phyloP scores from a whole-genome alignment of 306 rosid species.

The Herpetospermum pedunculosum region DNA sequence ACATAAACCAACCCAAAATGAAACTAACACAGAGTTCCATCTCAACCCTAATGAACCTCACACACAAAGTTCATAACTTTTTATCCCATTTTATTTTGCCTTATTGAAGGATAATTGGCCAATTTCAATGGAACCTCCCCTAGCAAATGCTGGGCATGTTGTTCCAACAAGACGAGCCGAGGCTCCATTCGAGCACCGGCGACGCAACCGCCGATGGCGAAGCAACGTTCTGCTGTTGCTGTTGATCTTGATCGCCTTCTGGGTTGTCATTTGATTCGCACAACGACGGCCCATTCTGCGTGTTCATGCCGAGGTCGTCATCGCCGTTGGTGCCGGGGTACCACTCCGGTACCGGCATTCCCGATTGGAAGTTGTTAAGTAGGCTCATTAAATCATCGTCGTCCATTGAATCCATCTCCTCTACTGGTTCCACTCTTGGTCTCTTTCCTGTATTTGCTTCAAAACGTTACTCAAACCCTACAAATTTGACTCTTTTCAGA shows the following conservation, averaged over 20 bases:
- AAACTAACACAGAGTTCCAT: background rate
- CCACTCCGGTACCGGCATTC: slow-evolving; percentile 48
- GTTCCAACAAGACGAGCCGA: slow-evolving; percentile 29
- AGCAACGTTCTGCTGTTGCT: slow-evolving; percentile 5
- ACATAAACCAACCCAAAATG: background rate
- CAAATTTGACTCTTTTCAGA: background rate
- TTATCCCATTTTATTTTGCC: background rate
- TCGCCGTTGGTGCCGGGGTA: slow-evolving; percentile 7
- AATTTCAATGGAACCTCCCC: background rate
- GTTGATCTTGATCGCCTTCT: slow-evolving; percentile 17
- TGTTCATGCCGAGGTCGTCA: background rate
- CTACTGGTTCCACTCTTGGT: slow-evolving; percentile 28
- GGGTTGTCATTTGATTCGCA: background rate
- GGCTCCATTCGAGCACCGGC: slow-evolving; percentile 19
- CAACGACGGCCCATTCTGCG: slow-evolving; percentile 7
- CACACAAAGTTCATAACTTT: background rate
- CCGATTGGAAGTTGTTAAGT: slow-evolving; percentile 35
- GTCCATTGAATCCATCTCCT: slow-evolving; percentile 37
- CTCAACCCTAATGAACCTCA: background rate
- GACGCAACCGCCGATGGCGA: background rate
- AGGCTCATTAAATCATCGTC: slow-evolving; percentile 71
- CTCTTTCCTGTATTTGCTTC: slow-evolving; percentile 25
- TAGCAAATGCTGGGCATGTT: slow-evolving; percentile 44
- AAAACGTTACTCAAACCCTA: background rate
- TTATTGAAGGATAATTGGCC: background rate